Conservation (phyloP, 2,329 filamentous ascomycete genomes). For the Lizonia empirigonia region DNA sequence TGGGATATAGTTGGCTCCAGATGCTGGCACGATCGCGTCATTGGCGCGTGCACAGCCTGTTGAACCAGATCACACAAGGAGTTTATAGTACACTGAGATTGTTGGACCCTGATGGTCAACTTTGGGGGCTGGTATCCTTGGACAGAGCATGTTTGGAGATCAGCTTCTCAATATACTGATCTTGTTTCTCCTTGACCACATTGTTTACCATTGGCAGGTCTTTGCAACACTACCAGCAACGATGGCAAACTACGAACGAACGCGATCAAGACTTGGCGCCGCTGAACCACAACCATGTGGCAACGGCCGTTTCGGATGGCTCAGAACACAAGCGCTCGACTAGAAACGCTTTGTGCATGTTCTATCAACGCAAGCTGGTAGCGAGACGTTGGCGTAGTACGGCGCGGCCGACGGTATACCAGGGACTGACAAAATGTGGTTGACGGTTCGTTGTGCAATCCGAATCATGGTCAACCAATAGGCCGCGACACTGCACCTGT, state of each 20-base stretch:
- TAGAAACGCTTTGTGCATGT: not conserved
- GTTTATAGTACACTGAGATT: not conserved
- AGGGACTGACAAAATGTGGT: constrained; percentile 16
- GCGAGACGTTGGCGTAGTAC: constrained; percentile 40
- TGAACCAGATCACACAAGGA: not conserved
- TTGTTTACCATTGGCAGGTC: not conserved
- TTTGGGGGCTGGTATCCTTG: not conserved
- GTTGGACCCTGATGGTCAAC: not conserved
- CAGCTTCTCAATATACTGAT: not conserved
- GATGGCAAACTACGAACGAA: not conserved
- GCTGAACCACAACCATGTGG: constrained; percentile 9
- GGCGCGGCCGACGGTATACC: constrained; percentile 41
- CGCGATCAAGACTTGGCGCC: not conserved
- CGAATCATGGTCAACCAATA: constrained; percentile 1
- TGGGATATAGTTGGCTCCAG: constrained; percentile 1
- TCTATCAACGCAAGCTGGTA: constrained; percentile 26
- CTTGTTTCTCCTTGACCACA: not conserved
- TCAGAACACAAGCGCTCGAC: constrained; percentile 4
- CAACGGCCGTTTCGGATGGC: not conserved
- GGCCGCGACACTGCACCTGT: not conserved
- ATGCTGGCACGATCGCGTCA: constrained; percentile 21
- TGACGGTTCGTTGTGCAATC: constrained; percentile 4
- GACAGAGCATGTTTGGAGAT: too few species aligned
- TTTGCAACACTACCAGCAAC: not conserved
- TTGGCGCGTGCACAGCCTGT: constrained; percentile 20